phyloP scores from a whole-genome alignment of 306 rosid genomes.

The Vigna unguiculata region DNA sequence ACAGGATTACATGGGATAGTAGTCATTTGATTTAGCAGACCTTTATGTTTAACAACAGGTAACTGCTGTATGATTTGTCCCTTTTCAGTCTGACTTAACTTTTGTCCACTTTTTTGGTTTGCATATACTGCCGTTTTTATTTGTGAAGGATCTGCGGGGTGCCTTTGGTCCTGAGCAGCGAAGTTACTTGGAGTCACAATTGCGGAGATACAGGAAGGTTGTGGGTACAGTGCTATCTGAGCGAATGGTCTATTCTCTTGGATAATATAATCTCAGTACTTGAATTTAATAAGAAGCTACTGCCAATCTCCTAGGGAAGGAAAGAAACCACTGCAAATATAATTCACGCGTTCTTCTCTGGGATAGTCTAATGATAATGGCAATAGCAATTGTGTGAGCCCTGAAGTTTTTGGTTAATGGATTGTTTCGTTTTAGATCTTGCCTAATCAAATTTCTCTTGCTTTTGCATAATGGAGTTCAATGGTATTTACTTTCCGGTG shows the following conservation, averaged over 20 bases:
- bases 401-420: slow-evolving; percentile 14
- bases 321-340: background rate
- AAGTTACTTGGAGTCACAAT: slow-evolving; percentile 66
- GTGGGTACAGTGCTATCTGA: slow-evolving; percentile 76
- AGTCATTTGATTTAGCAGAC: background rate
- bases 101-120: slow-evolving; percentile 19
- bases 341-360: slow-evolving; percentile 27
- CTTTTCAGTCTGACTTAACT: slow-evolving; percentile 31
- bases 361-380: slow-evolving; percentile 22
- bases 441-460: slow-evolving; percentile 18
- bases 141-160: slow-evolving; percentile 65
- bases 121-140: slow-evolving; percentile 33
- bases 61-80: slow-evolving; percentile 14
- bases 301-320: background rate
- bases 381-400: slow-evolving; percentile 27
- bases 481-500: background rate
- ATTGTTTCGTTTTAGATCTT: slow-evolving; percentile 21
- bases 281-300: slow-evolving; percentile 35
- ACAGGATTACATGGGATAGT: slow-evolving; percentile 9
- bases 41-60: slow-evolving; percentile 25
- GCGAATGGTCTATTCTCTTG: slow-evolving; percentile 67
- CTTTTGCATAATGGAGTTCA: slow-evolving; percentile 23
- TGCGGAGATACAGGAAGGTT: slow-evolving; percentile 67
- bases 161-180: slow-evolving; percentile 50
- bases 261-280: slow-evolving; percentile 43